Evolutionary conservation across 768 basidiomycete species (phyloP), one percentile per base, ranked within the genome.

Genomic region (Obba rivulosa): DNA sequence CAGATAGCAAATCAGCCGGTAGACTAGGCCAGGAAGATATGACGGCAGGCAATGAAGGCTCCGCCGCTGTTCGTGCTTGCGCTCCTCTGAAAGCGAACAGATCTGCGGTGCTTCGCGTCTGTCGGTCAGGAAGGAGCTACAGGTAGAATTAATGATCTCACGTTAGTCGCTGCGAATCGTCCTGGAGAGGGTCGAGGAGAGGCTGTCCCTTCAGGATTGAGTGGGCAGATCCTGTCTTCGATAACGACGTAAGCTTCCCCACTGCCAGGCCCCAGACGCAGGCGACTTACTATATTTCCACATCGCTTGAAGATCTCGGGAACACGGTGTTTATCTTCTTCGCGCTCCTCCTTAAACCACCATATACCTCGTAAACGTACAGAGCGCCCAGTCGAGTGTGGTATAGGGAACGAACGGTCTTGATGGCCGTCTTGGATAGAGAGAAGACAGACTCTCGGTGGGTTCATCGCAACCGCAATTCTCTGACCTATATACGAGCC

Each of bases 41-140:
- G 34, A 79, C 65, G 38, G 73, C 66, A n/a, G 87, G 87, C 17
- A 77, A 62, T 5, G 69, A 64, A 20, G 71, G 63, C 56, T 74
- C 74, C 37, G 67, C 64, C 22, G 62, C 62, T 25, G 71, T 53
- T 39, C 73, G 77, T 13, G 76, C 78, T 47, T 81, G 79, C 9
- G 79, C 77, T 34, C 80, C 81, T 66, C 88, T 84, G 60, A 90
- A 89, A 35, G 86, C 83, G 62, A 92, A 92, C 35, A 91, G 66
- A 66, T 90, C 84, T 46, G 82, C 82, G 8, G 84, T 83, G 48
- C 89, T 91, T 63, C 13, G 50, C 28, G 20, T 38, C 59, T 31
- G 21, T 31, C 28, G 36, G 43, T 34, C 16, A 28, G 40, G 18
- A 48, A 36, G 34, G 16, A 18, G 37, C 3, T 25, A 25, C 16